Percentiles rank a stretch among this genome's conserved stretches.
Conservation (phyloP, 345 rosid species). For the Salix caprea region DNA sequence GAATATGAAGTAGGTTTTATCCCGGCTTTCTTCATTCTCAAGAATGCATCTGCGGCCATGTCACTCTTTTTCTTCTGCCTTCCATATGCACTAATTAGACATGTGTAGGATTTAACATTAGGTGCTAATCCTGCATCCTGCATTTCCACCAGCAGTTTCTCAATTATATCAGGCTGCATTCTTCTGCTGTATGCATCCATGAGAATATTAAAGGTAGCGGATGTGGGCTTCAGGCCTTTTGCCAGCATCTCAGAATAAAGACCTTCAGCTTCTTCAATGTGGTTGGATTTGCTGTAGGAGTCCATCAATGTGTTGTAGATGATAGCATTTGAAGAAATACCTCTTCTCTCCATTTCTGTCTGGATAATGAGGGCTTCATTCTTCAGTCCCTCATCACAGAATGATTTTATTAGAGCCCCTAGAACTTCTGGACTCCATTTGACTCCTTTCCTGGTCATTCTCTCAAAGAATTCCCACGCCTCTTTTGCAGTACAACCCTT, state of each 20-base stretch:
- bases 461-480: constrained; percentile 68
- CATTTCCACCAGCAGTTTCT: constrained; percentile 66
- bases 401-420: constrained; percentile 67
- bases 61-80: constrained; percentile 72
- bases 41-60: constrained; percentile 73
- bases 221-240: constrained; percentile 58
- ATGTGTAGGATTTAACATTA: constrained; percentile 60
- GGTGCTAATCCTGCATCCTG: constrained; percentile 58
- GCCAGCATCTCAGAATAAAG: constrained; percentile 65
- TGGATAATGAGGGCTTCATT: constrained; percentile 74
- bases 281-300: constrained; percentile 67
- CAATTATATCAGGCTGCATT: constrained; percentile 80
- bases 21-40: constrained; percentile 69
- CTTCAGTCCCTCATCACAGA: constrained; percentile 80
- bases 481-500: constrained; percentile 65
- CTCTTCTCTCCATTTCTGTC: constrained; percentile 86
- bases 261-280: constrained; percentile 81
- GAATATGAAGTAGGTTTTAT: constrained; percentile 73
- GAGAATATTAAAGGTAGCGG: constrained; percentile 60
- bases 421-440: constrained; percentile 66
- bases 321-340: constrained; percentile 51
- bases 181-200: constrained; percentile 86
- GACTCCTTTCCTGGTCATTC: constrained; percentile 72
- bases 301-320: constrained; percentile 79
- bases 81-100: constrained; percentile 77